phyloP scores from a whole-genome alignment of 140 eudicot genomes.

The Bidens hawaiensis region DNA sequence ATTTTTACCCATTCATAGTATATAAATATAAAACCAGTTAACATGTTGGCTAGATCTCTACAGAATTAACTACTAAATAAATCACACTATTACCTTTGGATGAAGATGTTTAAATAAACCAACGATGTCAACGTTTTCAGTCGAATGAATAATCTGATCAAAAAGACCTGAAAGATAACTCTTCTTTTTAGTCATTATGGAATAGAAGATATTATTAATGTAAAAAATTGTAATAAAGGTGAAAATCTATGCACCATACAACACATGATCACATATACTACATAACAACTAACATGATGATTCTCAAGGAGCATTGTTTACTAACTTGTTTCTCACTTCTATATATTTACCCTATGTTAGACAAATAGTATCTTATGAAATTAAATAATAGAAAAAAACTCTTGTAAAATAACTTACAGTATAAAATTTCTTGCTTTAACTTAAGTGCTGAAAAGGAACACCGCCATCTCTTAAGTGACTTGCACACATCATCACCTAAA shows the following conservation, averaged over 20 bases:
- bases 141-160: constrained; percentile 33
- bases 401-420: constrained; percentile 48
- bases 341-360: background rate
- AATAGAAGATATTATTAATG: background rate
- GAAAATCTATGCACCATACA: background rate
- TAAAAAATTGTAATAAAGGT: background rate
- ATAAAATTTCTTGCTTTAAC: constrained; percentile 89
- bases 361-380: background rate
- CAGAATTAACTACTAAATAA: too few species aligned
- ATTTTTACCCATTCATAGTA: background rate
- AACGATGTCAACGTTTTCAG: background rate
- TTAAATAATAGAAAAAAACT: background rate
- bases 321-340: background rate
- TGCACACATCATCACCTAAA: constrained; percentile 64
- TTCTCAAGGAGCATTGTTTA: background rate
- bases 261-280: too few species aligned
- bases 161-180: constrained; percentile 78
- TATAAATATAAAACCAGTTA: background rate
- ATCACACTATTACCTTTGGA: constrained; percentile 88
- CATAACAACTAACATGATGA: too few species aligned
- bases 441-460: constrained; percentile 71
- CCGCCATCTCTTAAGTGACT: constrained; percentile 76
- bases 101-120: constrained; percentile 77
- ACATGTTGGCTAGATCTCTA: too few species aligned
- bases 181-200: constrained; percentile 9